Evolutionary conservation across 1,139 yeast species (phyloP).

Genomic region (Taphrina confusa): DNA sequence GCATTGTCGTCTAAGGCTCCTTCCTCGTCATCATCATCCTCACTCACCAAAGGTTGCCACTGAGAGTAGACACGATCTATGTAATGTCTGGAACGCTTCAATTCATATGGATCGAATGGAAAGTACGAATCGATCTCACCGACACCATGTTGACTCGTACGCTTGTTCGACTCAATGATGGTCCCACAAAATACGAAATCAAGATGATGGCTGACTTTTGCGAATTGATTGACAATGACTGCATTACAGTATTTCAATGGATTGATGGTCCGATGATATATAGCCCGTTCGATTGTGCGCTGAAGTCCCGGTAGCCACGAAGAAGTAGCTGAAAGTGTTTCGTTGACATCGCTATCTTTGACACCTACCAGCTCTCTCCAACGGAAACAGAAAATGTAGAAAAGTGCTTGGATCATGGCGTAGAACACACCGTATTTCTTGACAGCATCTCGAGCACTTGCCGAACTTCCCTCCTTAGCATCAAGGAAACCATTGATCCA

Average conservation of each 20-base stretch:
- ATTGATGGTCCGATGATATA: slow-evolving; percentile 77
- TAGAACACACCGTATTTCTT: slow-evolving; percentile 76
- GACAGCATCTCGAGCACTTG: slow-evolving; percentile 49
- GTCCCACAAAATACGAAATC: slow-evolving; percentile 92
- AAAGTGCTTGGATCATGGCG: slow-evolving; percentile 87
- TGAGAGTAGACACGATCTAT: slow-evolving; percentile 66
- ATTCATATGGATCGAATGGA: slow-evolving; percentile 89
- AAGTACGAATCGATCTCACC: slow-evolving; percentile 55
- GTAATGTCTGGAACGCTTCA: slow-evolving; percentile 61
- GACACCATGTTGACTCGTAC: slow-evolving; percentile 49
- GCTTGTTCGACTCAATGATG: slow-evolving; percentile 84
- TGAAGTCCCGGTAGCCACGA: slow-evolving; percentile 83
- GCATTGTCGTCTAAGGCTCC: too few relatives aligned
- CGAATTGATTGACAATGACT: slow-evolving; percentile 90
- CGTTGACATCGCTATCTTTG: slow-evolving; percentile 44
- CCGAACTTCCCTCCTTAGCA: slow-evolving; percentile 81
- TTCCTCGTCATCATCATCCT: slow-evolving; percentile 53
- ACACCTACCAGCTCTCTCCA: slow-evolving; percentile 58
- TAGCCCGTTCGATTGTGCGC: slow-evolving; percentile 74
- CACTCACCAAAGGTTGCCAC: slow-evolving; percentile 70
- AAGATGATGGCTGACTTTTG: slow-evolving; percentile 84
- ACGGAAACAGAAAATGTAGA: slow-evolving; percentile 90
- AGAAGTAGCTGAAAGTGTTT: slow-evolving; percentile 41
- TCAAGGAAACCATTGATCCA: slow-evolving; percentile 80
- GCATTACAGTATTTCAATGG: slow-evolving; percentile 93